Base-by-base conservation (phyloP, 257 asterid genomes). In the Solanum pennellii region DNA sequence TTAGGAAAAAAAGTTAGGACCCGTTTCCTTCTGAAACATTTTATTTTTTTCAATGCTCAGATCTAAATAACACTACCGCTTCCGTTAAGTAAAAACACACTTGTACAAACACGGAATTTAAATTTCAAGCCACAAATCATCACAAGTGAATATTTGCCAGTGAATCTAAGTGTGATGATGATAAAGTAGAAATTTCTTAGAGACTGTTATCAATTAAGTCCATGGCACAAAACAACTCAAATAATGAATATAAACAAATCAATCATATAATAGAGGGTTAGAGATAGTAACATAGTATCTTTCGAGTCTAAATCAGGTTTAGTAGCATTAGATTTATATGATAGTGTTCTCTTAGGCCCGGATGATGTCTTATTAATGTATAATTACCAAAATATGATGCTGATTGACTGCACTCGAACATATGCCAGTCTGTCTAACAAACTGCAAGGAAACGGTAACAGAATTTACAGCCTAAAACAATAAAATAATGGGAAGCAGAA, bases 21-120 rank as follows among this genome's bases (percentile, higher is more conserved):
- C 99, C 99, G 89, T 93, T 93, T 90, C 99, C 98, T 98, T 97
- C 99, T 97, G 98, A 86, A 92, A 92, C 41, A 72, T 71, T 77
- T 45, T 45, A 79, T 15, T 79, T 45, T 79, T 44, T 62, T 79
- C 25, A 45, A 45, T 79, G 25, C 25, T 79, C 84, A 79, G 42
- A 79, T 47, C 66, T 45, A 41, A 45, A 47, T 45, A 27, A 42
- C 9, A 42, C 10, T 79, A 27, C 41, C 42, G 9, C 42, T 45
- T 79, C 12, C 66, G 47, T 16, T 15, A 47, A 45, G 18, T 27
- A 45, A 23, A 79, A 45, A 41, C 84, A 79, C 66, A 79, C 41
- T 79, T 79, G 41, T 45, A 45, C 66, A 45, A 45, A 59, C 31
- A 44, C 25, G 45, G 4, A 77, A 79, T 79, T 79, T 45, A 49